phyloP scores from a whole-genome alignment of 1,284 basidiomycete genomes.

The Apiotrichum sp. region DNA sequence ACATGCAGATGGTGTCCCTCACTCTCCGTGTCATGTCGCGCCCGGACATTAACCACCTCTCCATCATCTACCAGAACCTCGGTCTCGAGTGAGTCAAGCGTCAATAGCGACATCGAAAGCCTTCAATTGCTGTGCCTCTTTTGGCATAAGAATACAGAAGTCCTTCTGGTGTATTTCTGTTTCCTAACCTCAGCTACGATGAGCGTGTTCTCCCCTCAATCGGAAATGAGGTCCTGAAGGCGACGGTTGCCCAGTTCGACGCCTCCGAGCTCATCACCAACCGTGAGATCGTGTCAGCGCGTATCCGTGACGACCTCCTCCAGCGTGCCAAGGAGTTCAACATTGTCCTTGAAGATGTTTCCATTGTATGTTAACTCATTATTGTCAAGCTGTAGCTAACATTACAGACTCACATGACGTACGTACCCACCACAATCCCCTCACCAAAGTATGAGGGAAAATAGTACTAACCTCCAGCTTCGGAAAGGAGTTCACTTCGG shows the following conservation, averaged over 20 bases:
- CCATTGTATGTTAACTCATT: constrained; percentile 54
- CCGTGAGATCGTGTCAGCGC: constrained; percentile 52
- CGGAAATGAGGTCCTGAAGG: constrained; percentile 96
- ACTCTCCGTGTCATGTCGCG: constrained; percentile 92
- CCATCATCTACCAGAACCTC: constrained; percentile 91
- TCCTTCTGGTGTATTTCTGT: too few relatives aligned
- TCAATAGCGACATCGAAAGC: too few relatives aligned
- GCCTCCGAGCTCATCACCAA: constrained; percentile 81
- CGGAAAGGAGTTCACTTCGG: constrained; percentile 56
- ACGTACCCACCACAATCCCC: background rate
- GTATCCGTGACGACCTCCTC: constrained; percentile 86
- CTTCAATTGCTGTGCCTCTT: too few relatives aligned
- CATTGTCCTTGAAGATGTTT: constrained; percentile 93
- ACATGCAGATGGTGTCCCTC: constrained; percentile 96
- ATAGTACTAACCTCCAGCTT: constrained; percentile 20
- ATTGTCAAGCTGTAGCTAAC: background rate
- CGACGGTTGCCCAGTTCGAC: constrained; percentile 97
- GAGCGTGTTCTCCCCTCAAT: constrained; percentile 90
- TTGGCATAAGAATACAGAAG: too few relatives aligned
- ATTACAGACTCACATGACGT: constrained; percentile 52
- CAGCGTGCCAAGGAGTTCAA: constrained; percentile 95
- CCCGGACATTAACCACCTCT: constrained; percentile 79
- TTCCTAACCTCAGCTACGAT: constrained; percentile 60
- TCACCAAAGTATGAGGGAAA: background rate
- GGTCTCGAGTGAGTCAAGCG: constrained; percentile 60